These are phyloP conservation scores for Astrocystis sublimbata DNA, from an alignment of 495 filamentous ascomycete species.

Conservation along the genomic window DNA sequence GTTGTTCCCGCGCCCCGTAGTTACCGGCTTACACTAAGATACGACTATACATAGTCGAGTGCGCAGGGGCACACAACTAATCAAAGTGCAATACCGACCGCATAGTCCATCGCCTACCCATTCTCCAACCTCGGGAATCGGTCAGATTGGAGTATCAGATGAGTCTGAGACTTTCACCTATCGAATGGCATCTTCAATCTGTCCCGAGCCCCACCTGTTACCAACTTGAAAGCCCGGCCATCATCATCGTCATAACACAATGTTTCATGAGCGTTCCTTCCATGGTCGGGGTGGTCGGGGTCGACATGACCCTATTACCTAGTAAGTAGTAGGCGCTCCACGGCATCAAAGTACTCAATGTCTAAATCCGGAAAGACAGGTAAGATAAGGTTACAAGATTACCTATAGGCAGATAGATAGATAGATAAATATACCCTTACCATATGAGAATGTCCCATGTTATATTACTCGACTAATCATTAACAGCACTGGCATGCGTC, in stretches of 20 bases:
- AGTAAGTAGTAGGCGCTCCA: background rate
- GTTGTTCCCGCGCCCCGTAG: conserved; percentile 19
- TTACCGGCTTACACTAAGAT: background rate
- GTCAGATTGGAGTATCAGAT: background rate
- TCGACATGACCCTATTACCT: too few relatives aligned
- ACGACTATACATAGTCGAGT: too few relatives aligned
- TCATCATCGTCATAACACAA: background rate
- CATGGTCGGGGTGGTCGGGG: background rate
- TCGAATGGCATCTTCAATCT: background rate
- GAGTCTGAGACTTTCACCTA: conserved; percentile 6
- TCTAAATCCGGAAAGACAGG: background rate
- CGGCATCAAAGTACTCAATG: background rate
- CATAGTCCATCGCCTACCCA: background rate
- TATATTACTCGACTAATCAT: background rate
- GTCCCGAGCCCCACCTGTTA: background rate
- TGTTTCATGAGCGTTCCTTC: background rate
- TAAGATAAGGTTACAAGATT: too few relatives aligned
- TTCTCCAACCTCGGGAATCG: conserved; percentile 2
- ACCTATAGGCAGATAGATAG: background rate
- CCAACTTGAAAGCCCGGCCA: background rate
- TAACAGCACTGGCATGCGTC: conserved; percentile 5
- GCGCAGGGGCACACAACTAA: background rate
- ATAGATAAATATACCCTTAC: background rate
- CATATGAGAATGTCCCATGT: background rate
- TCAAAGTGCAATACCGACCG: conserved; percentile 2